Evolutionary conservation across 768 basidiomycete genomes (phyloP).

Genomic region (Mycena floridula): DNA sequence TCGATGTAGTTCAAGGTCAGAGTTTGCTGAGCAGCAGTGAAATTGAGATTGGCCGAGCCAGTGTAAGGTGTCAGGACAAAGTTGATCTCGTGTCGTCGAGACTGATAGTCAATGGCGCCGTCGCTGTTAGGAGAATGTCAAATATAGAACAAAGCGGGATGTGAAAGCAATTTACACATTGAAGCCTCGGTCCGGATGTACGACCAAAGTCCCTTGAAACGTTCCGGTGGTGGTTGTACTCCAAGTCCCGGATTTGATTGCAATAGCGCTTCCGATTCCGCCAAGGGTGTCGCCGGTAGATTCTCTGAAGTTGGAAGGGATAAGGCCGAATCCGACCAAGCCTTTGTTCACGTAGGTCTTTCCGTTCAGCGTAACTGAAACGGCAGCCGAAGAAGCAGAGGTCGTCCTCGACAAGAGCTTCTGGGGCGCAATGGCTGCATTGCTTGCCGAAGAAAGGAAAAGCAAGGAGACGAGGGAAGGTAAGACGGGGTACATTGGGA

Average conservation of each 20-base stretch:
- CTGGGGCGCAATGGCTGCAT: too few relatives aligned
- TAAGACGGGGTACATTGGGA: too few relatives aligned
- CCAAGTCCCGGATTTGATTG: conserved; percentile 47
- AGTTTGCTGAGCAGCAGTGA: conserved; percentile 43
- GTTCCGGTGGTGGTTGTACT: conserved; percentile 23
- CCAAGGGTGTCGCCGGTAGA: conserved; percentile 57
- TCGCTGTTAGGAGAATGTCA: conserved; percentile 26
- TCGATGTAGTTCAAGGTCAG: conserved; percentile 42
- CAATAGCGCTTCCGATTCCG: conserved; percentile 58
- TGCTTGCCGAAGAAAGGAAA: too few relatives aligned
- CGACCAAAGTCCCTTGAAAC: conserved; percentile 45
- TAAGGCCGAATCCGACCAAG: conserved; percentile 55
- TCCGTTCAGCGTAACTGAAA: conserved; percentile 29
- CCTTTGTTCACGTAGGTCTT: conserved; percentile 45
- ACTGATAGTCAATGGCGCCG: conserved; percentile 53
- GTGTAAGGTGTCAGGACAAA: conserved; percentile 57
- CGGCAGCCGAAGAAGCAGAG: conserved; percentile 4
- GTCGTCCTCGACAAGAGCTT: too few relatives aligned
- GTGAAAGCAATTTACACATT: conserved; percentile 37
- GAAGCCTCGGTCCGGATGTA: conserved; percentile 55
- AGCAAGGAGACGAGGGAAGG: too few relatives aligned
- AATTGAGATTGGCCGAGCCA: conserved; percentile 35
- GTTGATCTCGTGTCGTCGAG: conserved; percentile 54
- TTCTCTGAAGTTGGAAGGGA: conserved; percentile 50
- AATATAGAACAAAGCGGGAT: neutral